Base-by-base conservation (phyloP, 768 basidiomycete species). In the Phlebiopsis flavidoalba region DNA sequence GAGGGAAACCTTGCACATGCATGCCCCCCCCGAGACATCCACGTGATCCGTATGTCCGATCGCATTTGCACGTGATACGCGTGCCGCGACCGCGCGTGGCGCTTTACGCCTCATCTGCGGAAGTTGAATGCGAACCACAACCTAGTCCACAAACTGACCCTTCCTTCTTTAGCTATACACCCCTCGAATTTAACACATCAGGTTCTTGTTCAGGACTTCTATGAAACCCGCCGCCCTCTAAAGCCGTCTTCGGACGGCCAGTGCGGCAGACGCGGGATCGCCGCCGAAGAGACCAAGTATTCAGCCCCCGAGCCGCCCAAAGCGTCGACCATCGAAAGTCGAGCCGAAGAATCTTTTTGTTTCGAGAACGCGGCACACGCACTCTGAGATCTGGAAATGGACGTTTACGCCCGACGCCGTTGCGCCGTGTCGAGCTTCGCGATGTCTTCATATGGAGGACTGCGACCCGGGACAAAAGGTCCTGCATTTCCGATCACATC, bases 401-500 rank as follows among this genome's bases (percentile, higher is more conserved):
- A 70, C 71, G 15, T 62, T 70, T 19, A 67, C 61, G 1, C 31
- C 53, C 21, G 67, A 66, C n/a, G 67, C 71, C 8, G 50, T 68
- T n/a, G 69, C 69, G 5, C 52, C 65, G 10, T 72, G 71, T 43
- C 67, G 70, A 40, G 62, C 67, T n/a, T 21, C 22, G 61, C 35
- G 71, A 72, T 46, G 61, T 68, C 1, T 63, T 26, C 59, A 64
- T 15, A 66, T 70, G 71, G 45, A 59, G 36, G 63, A 65, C 10
- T 66, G 64, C 47, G 63, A 64, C 8, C n/a, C n/a, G 36, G 35
- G 11, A 31, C 49, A 8, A 67, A 64, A 58, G 64, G 70, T 70
- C n/a, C n/a, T n/a, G 47, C 3, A 60, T 50, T 1, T n/a, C 51
- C 17, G 21, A 26, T 10, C 24, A 21, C 8, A 19, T 19, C 24